Evolutionary conservation across 2,329 filamentous ascomycete genomes (phyloP).

Genomic region (Paecilomyces sp.): DNA sequence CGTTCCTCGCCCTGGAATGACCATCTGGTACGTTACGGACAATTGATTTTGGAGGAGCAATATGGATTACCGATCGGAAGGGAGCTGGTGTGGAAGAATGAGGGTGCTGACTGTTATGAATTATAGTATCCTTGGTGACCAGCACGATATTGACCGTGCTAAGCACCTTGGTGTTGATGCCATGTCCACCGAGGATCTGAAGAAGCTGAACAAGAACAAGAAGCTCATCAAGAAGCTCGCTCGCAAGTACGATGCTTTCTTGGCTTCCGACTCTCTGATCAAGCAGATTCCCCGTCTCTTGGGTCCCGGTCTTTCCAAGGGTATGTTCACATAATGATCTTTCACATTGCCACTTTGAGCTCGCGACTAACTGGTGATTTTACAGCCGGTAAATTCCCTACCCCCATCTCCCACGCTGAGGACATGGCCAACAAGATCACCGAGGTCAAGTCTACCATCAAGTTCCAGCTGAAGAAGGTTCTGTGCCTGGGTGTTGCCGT

Average conservation of each 20-base stretch:
- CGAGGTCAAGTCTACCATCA: constrained; percentile 99
- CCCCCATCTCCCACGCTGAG: constrained; percentile 93
- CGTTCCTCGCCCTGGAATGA: constrained; percentile 86
- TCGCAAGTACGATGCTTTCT: constrained; percentile 99
- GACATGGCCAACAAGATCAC: constrained; percentile 92
- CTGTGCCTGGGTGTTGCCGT: constrained; percentile 99
- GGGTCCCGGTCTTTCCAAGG: constrained; percentile 96
- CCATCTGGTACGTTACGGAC: constrained; percentile 58
- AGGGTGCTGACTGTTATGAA: constrained; percentile 1
- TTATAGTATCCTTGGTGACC: constrained; percentile 70
- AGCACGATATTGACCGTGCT: constrained; percentile 99
- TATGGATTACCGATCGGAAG: not conserved
- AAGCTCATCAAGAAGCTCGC: constrained; percentile 99
- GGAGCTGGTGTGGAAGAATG: not conserved
- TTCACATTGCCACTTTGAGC: constrained; percentile 16
- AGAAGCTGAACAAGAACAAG: constrained; percentile 99
- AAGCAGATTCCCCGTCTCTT: constrained; percentile 99
- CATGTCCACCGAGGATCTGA: constrained; percentile 97
- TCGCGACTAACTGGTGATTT: constrained; percentile 18
- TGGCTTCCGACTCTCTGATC: constrained; percentile 95
- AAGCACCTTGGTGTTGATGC: constrained; percentile 98
- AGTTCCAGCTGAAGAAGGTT: constrained; percentile 99
- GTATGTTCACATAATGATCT: constrained; percentile 43
- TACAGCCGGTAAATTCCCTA: constrained; percentile 97
- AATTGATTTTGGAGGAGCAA: not conserved